These are phyloP conservation scores for Cercospora zeae-maydis DNA, from an alignment of 2,329 filamentous ascomycete genomes.

Conservation along the genomic window DNA sequence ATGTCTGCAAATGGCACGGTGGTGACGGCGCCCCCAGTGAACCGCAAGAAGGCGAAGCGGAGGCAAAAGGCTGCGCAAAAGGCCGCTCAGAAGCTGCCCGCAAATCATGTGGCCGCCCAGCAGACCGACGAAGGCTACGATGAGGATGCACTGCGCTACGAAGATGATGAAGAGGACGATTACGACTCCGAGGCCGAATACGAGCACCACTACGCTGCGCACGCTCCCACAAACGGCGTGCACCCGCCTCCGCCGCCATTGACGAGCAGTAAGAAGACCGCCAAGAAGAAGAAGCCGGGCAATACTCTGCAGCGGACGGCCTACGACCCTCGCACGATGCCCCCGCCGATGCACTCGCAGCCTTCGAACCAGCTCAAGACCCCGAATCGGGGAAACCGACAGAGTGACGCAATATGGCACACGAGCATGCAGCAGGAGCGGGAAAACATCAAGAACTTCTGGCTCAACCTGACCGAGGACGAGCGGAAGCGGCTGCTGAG, in stretches of 20 bases:
- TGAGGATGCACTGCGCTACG: constrained; percentile 41
- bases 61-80: constrained; percentile 77
- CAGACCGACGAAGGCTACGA: constrained; percentile 42
- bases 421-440: constrained; percentile 91
- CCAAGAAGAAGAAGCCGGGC: constrained; percentile 58
- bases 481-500: constrained; percentile 94
- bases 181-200: constrained; percentile 29
- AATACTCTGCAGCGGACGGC: constrained; percentile 15
- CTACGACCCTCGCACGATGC: constrained; percentile 30
- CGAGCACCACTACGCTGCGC: constrained; percentile 31
- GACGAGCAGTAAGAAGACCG: constrained; percentile 51
- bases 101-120: constrained; percentile 16
- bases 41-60: constrained; percentile 93
- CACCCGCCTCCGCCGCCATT: constrained; percentile 22
- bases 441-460: constrained; percentile 96
- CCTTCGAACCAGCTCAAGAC: background rate
- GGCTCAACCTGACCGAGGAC: constrained; percentile 89
- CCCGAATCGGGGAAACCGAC: constrained; percentile 4
- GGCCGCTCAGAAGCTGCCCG: constrained; percentile 47
- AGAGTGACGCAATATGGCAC: constrained; percentile 85
- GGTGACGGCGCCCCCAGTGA: constrained; percentile 52
- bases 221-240: constrained; percentile 42
- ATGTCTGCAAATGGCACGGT: constrained; percentile 26
- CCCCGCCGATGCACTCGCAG: constrained; percentile 24
- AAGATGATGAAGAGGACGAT: constrained; percentile 41